These are phyloP conservation scores for Penicillium sumatraense DNA, from an alignment of 2,329 filamentous ascomycete species.

Conservation along the genomic window DNA sequence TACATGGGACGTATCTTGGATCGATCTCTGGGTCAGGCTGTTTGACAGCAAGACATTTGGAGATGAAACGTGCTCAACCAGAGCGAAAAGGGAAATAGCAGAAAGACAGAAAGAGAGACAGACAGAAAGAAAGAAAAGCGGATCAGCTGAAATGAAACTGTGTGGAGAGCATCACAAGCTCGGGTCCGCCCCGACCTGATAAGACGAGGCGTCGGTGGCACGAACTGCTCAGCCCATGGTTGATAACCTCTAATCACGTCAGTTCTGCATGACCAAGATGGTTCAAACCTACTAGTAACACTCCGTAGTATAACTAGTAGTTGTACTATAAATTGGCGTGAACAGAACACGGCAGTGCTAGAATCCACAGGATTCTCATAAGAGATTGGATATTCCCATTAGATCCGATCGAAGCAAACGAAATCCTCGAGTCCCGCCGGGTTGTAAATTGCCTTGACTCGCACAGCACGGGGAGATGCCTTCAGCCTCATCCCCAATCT, in stretches of 20 bases:
- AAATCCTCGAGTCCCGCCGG: slow-evolving; percentile 12
- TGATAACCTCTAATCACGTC: not conserved
- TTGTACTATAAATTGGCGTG: too few species aligned
- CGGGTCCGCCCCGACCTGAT: slow-evolving; percentile 1
- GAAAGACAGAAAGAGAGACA: too few species aligned
- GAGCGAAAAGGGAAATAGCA: too few species aligned
- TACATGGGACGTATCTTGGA: not conserved
- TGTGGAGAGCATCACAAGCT: not conserved
- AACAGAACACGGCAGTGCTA: too few species aligned
- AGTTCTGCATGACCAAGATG: slow-evolving; percentile 1
- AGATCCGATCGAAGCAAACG: slow-evolving; percentile 1
- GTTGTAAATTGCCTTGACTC: slow-evolving; percentile 8
- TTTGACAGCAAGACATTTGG: slow-evolving; percentile 3
- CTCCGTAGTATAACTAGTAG: too few species aligned
- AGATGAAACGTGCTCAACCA: not conserved
- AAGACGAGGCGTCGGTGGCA: slow-evolving; percentile 2
- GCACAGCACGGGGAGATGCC: slow-evolving; percentile 1
- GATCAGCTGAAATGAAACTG: slow-evolving; percentile 5
- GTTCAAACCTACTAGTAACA: too few species aligned
- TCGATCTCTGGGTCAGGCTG: not conserved
- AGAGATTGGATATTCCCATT: not conserved
- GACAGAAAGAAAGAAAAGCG: not conserved
- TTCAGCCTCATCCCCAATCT: slow-evolving; percentile 19
- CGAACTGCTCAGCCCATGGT: slow-evolving; percentile 1
- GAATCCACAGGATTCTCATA: too few species aligned